Evolutionary conservation across 2,329 filamentous ascomycete species (phyloP).

Genomic region (Lithohypha guttulata): DNA sequence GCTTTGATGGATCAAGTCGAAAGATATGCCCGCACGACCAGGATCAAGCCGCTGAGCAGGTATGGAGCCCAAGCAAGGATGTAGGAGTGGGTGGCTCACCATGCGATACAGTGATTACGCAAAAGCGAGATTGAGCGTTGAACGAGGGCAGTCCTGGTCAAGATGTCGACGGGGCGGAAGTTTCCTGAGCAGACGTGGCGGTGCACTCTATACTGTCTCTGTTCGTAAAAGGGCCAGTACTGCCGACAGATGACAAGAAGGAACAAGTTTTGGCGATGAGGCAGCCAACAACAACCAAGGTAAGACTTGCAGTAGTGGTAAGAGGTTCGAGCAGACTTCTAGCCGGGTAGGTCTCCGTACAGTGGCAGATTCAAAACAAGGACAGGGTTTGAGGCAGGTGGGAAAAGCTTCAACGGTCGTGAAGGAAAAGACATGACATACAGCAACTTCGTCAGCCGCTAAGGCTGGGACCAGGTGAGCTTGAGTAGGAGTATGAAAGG

Average conservation of each 20-base stretch:
- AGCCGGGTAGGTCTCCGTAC: not conserved
- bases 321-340: conserved; percentile 4
- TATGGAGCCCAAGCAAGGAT: conserved; percentile 8
- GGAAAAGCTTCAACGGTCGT: conserved; percentile 18
- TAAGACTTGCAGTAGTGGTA: conserved; percentile 12
- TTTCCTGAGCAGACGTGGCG: conserved; percentile 19
- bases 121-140: conserved; percentile 14
- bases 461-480: conserved; percentile 6
- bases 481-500: not conserved
- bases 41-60: not conserved
- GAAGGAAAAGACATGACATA: conserved; percentile 12
- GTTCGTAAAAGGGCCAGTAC: conserved; percentile 5
- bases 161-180: not conserved
- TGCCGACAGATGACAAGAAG: conserved; percentile 6
- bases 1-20: conserved; percentile 9
- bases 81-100: not conserved
- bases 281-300: conserved; percentile 13
- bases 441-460: conserved; percentile 15
- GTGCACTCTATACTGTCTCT: conserved; percentile 13
- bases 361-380: conserved; percentile 1
- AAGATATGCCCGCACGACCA: not conserved
- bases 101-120: conserved; percentile 6
- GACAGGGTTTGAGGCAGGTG: conserved; percentile 8
- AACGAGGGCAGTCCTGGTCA: conserved; percentile 7
- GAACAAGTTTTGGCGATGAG: conserved; percentile 21